Evolutionary conservation across 179 eudicot genomes (phyloP).

Genomic region (Vitellaria paradoxa): DNA sequence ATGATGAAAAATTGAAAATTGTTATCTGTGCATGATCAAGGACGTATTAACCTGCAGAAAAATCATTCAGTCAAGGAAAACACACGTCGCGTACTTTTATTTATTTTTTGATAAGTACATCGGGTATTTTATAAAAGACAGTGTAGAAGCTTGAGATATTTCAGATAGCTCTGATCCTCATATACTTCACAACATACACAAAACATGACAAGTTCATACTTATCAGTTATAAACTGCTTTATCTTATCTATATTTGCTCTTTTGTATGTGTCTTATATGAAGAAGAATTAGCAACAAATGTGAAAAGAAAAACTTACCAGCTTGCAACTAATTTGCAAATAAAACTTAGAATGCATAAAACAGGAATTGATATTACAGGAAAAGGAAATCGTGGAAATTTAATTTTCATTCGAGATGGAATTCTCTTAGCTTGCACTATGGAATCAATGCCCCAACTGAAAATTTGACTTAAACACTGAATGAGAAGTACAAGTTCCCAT

Average conservation of each 20-base stretch:
- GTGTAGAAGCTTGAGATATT: neutral
- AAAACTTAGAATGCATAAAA: conserved; percentile 3
- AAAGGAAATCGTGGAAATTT: neutral
- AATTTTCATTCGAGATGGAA: no score
- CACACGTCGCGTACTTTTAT: neutral
- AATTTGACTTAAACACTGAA: no score
- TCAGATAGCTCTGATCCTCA: neutral
- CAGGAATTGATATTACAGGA: neutral
- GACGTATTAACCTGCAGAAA: neutral
- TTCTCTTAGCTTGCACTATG: no score
- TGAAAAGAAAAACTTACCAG: neutral
- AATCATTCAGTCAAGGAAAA: no score
- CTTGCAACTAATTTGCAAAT: neutral
- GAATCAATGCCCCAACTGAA: neutral
- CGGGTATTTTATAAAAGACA: no score
- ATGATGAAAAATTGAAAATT: conserved; percentile 19
- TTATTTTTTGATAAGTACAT: no score
- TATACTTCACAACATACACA: neutral
- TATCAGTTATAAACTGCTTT: neutral
- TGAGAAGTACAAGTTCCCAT: no score
- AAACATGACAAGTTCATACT: neutral
- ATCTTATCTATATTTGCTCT: neutral
- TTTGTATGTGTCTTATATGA: no score
- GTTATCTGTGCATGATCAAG: no score
- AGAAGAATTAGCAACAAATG: no score